A percentile compares a stretch with the other conserved stretches of the same genome.
Conservation (phyloP, 768 basidiomycete genomes). For the Clathrus columnatus region DNA sequence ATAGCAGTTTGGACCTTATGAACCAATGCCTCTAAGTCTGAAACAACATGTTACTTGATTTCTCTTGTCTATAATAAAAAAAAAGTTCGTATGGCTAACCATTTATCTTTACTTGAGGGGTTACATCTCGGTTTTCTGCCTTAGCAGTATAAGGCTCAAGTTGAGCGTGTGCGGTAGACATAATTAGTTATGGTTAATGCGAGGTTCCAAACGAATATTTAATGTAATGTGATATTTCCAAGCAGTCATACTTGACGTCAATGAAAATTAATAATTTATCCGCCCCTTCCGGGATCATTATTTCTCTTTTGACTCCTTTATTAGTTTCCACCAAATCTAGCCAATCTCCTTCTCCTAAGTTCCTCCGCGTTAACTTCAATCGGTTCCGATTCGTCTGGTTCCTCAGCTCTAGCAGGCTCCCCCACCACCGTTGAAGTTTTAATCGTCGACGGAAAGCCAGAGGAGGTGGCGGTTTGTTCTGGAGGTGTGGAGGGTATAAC, state of each 20-base stretch:
- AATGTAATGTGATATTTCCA: neutral
- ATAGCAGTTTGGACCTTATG: constrained; percentile 60
- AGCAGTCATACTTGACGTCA: constrained; percentile 3
- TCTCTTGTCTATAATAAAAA: too few relatives aligned
- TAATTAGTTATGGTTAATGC: constrained; percentile 1
- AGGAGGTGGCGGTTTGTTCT: constrained; percentile 1
- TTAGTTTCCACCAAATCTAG: constrained; percentile 48
- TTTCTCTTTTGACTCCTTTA: too few relatives aligned
- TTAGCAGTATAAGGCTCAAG: constrained; percentile 71
- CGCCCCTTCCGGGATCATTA: too few relatives aligned
- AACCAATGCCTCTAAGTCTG: constrained; percentile 59
- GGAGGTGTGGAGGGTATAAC: constrained; percentile 22
- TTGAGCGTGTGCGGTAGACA: constrained; percentile 11
- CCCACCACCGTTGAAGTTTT: constrained; percentile 20
- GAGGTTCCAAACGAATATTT: neutral
- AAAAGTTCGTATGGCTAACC: constrained; percentile 27
- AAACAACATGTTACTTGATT: neutral
- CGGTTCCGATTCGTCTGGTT: constrained; percentile 19
- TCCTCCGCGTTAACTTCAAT: constrained; percentile 51
- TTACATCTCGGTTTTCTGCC: constrained; percentile 48
- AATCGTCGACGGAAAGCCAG: neutral
- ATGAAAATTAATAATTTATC: neutral
- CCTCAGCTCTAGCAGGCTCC: constrained; percentile 25
- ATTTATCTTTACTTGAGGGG: constrained; percentile 57
- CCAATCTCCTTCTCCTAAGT: constrained; percentile 53